These are phyloP conservation scores for Beauveria sp. DNA, from an alignment of 2,329 filamentous ascomycete species.

Conservation along the genomic window DNA sequence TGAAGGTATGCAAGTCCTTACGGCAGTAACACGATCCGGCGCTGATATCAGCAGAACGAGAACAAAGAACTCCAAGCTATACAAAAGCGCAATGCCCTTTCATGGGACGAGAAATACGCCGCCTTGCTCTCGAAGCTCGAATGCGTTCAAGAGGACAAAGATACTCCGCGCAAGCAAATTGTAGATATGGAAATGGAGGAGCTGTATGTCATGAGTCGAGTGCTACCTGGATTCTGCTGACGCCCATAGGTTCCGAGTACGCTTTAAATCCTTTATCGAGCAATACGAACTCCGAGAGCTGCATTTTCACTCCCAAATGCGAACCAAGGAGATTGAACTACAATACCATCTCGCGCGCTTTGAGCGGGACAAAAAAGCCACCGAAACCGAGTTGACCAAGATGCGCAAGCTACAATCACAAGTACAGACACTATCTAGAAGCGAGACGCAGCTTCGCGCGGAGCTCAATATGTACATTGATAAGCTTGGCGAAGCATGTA, in stretches of 20 bases:
- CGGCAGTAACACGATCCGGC: not conserved
- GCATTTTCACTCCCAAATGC: constrained; percentile 85
- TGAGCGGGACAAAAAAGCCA: constrained; percentile 82
- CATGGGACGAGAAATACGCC: constrained; percentile 80
- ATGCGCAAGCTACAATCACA: constrained; percentile 82
- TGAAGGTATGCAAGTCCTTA: constrained; percentile 60
- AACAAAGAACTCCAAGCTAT: constrained; percentile 85
- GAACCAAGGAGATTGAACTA: constrained; percentile 92
- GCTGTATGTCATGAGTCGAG: constrained; percentile 49
- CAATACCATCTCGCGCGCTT: constrained; percentile 83
- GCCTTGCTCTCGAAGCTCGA: constrained; percentile 76
- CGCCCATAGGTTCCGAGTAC: constrained; percentile 62
- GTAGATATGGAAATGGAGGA: constrained; percentile 86
- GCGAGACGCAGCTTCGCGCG: constrained; percentile 84
- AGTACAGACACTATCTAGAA: constrained; percentile 92
- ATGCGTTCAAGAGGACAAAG: constrained; percentile 79
- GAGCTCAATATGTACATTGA: constrained; percentile 98
- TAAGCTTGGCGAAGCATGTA: constrained; percentile 93
- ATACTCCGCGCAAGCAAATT: constrained; percentile 70
- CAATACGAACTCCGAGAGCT: constrained; percentile 94
- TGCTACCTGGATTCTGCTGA: constrained; percentile 5
- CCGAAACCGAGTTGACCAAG: constrained; percentile 72
- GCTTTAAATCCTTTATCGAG: constrained; percentile 92
- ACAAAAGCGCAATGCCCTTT: constrained; percentile 72
- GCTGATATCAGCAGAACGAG: constrained; percentile 57